Evolutionary conservation across 345 rosid species (phyloP), one percentile per base, ranked within the genome.

Genomic region (Hypericum androsaemum): DNA sequence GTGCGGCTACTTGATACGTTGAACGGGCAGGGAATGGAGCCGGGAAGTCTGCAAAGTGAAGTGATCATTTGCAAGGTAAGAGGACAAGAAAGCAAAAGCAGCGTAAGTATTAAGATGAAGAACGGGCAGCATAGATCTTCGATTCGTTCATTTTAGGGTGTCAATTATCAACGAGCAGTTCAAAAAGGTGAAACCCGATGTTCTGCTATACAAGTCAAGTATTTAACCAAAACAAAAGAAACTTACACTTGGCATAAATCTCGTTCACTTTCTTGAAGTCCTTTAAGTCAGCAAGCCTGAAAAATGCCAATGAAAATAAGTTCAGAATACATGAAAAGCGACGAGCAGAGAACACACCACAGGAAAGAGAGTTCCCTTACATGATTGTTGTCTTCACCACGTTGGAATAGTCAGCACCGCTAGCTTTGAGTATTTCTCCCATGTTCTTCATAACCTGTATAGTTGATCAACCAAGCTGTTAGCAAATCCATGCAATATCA

Each of bases 181-280:
- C 14, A 5, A 28, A n/a, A 35, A 37, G 57, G 37, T 9, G 0
- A 6, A 58, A 5, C 37, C 35, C 11, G 41, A 61, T 10, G 50
- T 52, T 41, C 37, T 6, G 16, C 5, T 14, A 55, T 37, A 39
- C 32, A 41, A 7, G 32, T 45, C 44, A 48, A 50, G 13, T 13
- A 7, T 17, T 6, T 8, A 32, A 41, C 42, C 17, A 54, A 47
- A 6, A 22, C 37, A 44, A 37, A n/a, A 7, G 3, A 59, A 6
- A 80, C 96, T 84, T 70, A 89, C 97, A 89, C 78, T 80, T 89
- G 3, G 82, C 96, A 64, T 89, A 86, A 57, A 94, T 81, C 70
- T 86, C 99, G 36, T 94, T 86, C 53, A 86, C 97, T 80, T 73
- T 88, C 74, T 94, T 81, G 84, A 94, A 86, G 81, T 86, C 95